A percentile compares a stretch with the other conserved stretches of the same genome.
These are phyloP conservation scores for Trypanosoma cruzi DNA, from an alignment of 208 protist species.

Conservation along the genomic window DNA sequence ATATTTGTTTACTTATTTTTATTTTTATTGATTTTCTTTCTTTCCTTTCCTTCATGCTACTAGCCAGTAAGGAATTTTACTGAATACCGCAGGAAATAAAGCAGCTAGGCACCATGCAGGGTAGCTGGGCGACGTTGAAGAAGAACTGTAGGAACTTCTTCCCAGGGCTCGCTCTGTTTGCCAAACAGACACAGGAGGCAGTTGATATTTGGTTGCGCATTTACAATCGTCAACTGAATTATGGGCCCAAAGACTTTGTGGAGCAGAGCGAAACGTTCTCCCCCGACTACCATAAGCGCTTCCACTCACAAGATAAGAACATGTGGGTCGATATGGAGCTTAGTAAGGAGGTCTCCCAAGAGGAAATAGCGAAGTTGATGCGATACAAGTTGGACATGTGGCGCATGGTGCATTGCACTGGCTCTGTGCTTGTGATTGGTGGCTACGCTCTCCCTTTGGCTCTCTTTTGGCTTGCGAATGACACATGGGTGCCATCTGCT, in stretches of 20 bases:
- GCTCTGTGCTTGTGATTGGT: constrained; percentile 55
- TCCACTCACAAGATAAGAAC: constrained; percentile 87
- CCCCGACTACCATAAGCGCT: constrained; percentile 88
- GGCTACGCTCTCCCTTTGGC: constrained; percentile 79
- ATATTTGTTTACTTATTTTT: constrained; percentile 24
- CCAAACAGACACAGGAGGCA: constrained; percentile 53
- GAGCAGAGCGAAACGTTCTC: constrained; percentile 83
- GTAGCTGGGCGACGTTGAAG: constrained; percentile 71
- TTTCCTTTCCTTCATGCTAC: constrained; percentile 15
- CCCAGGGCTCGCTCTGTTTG: constrained; percentile 61
- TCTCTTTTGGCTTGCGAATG: constrained; percentile 88
- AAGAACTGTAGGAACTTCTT: constrained; percentile 83
- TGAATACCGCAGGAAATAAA: background rate
- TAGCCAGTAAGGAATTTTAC: constrained; percentile 3
- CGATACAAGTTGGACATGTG: constrained; percentile 87
- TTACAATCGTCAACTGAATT: constrained; percentile 74
- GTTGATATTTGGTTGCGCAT: constrained; percentile 80
- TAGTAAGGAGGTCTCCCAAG: constrained; percentile 80
- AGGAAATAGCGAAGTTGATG: constrained; percentile 85
- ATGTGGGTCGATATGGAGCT: constrained; percentile 93
- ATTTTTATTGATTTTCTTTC: constrained; percentile 23
- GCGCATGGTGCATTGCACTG: constrained; percentile 70
- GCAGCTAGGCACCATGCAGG: constrained; percentile 65
- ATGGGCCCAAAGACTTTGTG: constrained; percentile 74
- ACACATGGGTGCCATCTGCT: constrained; percentile 83